phyloP scores from a whole-genome alignment of 2,329 filamentous ascomycete species.

The Pestalotiopsis sp. region DNA sequence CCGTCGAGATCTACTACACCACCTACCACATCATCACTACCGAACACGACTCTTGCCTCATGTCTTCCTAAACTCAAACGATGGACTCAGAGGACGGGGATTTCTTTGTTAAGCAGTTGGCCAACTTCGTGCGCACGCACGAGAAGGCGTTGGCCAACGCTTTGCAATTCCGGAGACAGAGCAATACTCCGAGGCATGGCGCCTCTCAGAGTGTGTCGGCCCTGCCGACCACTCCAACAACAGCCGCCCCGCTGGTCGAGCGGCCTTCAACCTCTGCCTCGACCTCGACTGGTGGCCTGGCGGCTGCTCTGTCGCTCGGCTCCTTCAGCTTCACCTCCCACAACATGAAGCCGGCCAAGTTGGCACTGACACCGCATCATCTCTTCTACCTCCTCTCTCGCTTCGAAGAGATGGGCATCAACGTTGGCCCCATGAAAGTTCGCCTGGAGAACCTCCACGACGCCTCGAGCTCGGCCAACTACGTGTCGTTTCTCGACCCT shows the following conservation, averaged over 20 bases:
- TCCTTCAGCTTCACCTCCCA: constrained; percentile 83
- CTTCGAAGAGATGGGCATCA: constrained; percentile 89
- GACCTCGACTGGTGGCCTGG: constrained; percentile 69
- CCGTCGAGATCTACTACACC: not conserved
- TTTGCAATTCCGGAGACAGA: constrained; percentile 79
- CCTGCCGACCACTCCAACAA: constrained; percentile 52
- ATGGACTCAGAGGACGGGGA: constrained; percentile 92
- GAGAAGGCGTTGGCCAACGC: constrained; percentile 97
- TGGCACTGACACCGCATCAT: constrained; percentile 93
- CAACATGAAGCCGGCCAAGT: constrained; percentile 83
- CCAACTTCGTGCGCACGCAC: constrained; percentile 93
- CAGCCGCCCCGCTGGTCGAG: constrained; percentile 55
- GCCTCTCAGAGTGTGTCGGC: constrained; percentile 66
- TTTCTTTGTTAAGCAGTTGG: constrained; percentile 92
- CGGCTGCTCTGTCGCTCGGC: constrained; percentile 84
- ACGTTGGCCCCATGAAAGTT: constrained; percentile 94
- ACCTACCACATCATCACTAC: not conserved
- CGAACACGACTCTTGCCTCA: constrained; percentile 29
- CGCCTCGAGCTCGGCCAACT: constrained; percentile 82
- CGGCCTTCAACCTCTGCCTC: constrained; percentile 68
- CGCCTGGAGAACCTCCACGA: constrained; percentile 93
- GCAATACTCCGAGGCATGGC: constrained; percentile 64
- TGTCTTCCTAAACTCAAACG: constrained; percentile 53
- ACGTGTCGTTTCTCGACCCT: constrained; percentile 91
- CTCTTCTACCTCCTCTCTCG: constrained; percentile 94